A percentile compares a stretch with the other conserved stretches of the same genome.
phyloP scores from a whole-genome alignment of 148 eudicot genomes.

The Limonium bicolor region DNA sequence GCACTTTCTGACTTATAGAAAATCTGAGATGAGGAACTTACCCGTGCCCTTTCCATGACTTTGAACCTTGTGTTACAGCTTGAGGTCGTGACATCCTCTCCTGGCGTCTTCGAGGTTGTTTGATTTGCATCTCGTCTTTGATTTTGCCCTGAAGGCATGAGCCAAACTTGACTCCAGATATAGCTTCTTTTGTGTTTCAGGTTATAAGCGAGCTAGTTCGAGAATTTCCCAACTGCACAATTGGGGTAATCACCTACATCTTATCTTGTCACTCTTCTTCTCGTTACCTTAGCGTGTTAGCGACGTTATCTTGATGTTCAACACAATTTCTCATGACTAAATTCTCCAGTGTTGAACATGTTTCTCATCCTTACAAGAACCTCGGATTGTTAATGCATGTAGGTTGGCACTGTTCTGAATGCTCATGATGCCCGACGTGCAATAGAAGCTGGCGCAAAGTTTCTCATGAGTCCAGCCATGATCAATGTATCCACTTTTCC shows the following conservation, averaged over 20 bases:
- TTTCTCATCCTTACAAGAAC: no score
- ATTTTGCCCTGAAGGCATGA: background rate
- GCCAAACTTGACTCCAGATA: background rate
- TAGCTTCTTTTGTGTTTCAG: constrained; percentile 14
- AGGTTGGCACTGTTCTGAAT: constrained; percentile 72
- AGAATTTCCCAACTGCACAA: constrained; percentile 33
- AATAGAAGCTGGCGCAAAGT: constrained; percentile 54
- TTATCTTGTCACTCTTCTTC: no score
- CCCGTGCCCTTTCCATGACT: no score
- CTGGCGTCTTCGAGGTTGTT: constrained; percentile 76
- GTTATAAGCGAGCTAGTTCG: constrained; percentile 40
- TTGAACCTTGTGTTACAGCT: constrained; percentile 22
- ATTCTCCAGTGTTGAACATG: no score
- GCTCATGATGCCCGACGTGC: constrained; percentile 54
- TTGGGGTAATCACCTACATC: constrained; percentile 45
- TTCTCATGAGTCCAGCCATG: constrained; percentile 86
- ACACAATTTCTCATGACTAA: no score
- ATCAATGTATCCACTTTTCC: no score
- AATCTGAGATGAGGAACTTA: no score
- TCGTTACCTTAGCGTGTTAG: no score
- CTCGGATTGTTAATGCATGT: no score
- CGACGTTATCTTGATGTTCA: no score
- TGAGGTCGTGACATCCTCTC: constrained; percentile 70
- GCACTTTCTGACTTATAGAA: background rate
- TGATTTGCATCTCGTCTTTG: background rate